phyloP scores from a whole-genome alignment of 768 basidiomycete species.

The Trametes gibbosa region DNA sequence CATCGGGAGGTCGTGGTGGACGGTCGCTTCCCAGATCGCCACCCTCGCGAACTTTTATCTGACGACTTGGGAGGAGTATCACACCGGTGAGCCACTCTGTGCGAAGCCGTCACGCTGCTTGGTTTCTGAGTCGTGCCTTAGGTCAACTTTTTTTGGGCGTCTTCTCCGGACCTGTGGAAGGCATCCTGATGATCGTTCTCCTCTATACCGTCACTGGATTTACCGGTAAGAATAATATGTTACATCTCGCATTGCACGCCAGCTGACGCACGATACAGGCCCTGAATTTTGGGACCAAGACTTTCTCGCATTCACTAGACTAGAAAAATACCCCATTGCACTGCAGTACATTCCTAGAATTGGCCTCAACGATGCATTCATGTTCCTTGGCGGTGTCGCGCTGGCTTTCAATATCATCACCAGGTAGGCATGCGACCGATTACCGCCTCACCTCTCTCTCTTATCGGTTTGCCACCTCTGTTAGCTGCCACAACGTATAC shows the following conservation, averaged over 20 bases:
- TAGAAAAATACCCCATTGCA: constrained; percentile 51
- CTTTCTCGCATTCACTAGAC: constrained; percentile 54
- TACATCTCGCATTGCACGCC: no score
- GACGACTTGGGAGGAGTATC: constrained; percentile 81
- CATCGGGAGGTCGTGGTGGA: constrained; percentile 96
- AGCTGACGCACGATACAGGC: constrained; percentile 39
- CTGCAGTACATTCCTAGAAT: constrained; percentile 56
- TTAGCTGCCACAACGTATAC: constrained; percentile 80
- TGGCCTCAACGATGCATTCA: constrained; percentile 82
- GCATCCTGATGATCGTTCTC: constrained; percentile 79
- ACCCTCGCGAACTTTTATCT: constrained; percentile 71
- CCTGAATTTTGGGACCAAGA: constrained; percentile 79
- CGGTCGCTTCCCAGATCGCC: constrained; percentile 77
- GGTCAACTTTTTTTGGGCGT: constrained; percentile 88
- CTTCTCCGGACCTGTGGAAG: constrained; percentile 96
- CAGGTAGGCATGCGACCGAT: constrained; percentile 42
- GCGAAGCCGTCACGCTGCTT: neutral
- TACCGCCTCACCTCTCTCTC: neutral
- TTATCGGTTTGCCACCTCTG: neutral
- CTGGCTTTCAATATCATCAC: constrained; percentile 78
- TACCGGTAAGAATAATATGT: constrained; percentile 47
- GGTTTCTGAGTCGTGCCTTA: constrained; percentile 22
- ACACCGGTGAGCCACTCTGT: constrained; percentile 62
- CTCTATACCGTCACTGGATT: constrained; percentile 81
- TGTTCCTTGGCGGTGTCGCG: constrained; percentile 71